Evolutionary conservation across 2,329 filamentous ascomycete genomes (phyloP), one percentile per base, ranked within the genome.

Genomic region (Alternaria gansuensis): DNA sequence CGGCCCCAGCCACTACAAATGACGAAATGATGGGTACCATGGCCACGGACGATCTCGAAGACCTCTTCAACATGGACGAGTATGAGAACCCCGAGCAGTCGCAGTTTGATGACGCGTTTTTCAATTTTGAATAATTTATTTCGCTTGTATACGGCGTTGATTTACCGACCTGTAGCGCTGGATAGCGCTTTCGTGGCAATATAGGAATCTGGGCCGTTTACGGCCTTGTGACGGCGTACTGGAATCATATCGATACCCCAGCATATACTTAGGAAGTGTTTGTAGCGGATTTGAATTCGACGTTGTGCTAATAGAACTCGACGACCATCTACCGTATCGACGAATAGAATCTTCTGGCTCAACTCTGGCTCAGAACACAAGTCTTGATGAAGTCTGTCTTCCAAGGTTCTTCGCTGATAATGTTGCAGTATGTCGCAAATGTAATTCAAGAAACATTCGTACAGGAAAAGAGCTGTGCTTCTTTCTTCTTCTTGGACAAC

Each of bases 41-140:
- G 69, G 60, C 63, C 3, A 68, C 70, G 0, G 70, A 77, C 49
- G 65, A 74, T 37, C 62, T 77, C 5, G 73, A 77, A 7, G 75
- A 76, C 26, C 65, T 77, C 4, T 77, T 77, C 63, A 71, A 75
- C 51, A 60, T 75, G 53, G 75, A 76, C 48, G 68, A 72, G 39
- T 73, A 75, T 45, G 69, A 69, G 31, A 74, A 75, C 34, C 67
- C 70, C 0, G 74, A 75, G 46, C 66, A 64, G 13, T 75, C 73
- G 4, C 69, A 76, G 17, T 79, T 79, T 56, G 74, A 79, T 51
- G 73, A 78, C 41, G 77, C 75, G 3, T 78, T 77, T 52, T 77
- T 77, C 62, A 73, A 74, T 10, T 74, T 75, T 33, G 74, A 70
- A 10, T 37, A 46, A 13, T 44, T 9, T 44, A 5, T 4, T 17